Conservation (phyloP, 768 basidiomycete genomes). For the Leucocoprinus leucothites region DNA sequence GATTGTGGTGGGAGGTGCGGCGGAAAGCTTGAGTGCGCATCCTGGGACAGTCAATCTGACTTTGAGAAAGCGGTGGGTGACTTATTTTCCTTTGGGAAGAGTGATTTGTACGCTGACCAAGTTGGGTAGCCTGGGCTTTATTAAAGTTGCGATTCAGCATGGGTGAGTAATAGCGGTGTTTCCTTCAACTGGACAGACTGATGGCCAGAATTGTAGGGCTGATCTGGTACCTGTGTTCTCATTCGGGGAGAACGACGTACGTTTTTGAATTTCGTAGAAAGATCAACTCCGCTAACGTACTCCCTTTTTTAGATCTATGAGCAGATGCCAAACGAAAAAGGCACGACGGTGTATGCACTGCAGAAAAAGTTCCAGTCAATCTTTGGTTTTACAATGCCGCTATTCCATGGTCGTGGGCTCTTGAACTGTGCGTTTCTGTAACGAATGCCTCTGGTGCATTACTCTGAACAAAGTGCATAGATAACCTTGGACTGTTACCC, state of each 20-base stretch:
- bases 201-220: slow-evolving; percentile 49
- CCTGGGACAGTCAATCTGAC: slow-evolving; percentile 97
- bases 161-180: slow-evolving; percentile 50
- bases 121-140: slow-evolving; percentile 75
- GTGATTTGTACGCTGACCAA: neutral
- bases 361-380: slow-evolving; percentile 90
- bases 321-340: slow-evolving; percentile 94
- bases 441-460: neutral
- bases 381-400: slow-evolving; percentile 93
- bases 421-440: slow-evolving; percentile 72
- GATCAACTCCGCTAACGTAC: neutral
- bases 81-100: neutral
- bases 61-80: slow-evolving; percentile 59
- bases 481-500: slow-evolving; percentile 94
- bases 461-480: slow-evolving; percentile 34
- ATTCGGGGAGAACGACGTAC: slow-evolving; percentile 97
- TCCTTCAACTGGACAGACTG: neutral
- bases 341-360: slow-evolving; percentile 79
- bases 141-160: slow-evolving; percentile 89
- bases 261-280: slow-evolving; percentile 21
- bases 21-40: slow-evolving; percentile 89
- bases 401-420: slow-evolving; percentile 96
- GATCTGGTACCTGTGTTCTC: slow-evolving; percentile 97
- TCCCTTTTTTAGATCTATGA: slow-evolving; percentile 74
- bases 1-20: slow-evolving; percentile 95